Conservation (phyloP, 2,329 filamentous ascomycete species). For the Neonectria coccinea region DNA sequence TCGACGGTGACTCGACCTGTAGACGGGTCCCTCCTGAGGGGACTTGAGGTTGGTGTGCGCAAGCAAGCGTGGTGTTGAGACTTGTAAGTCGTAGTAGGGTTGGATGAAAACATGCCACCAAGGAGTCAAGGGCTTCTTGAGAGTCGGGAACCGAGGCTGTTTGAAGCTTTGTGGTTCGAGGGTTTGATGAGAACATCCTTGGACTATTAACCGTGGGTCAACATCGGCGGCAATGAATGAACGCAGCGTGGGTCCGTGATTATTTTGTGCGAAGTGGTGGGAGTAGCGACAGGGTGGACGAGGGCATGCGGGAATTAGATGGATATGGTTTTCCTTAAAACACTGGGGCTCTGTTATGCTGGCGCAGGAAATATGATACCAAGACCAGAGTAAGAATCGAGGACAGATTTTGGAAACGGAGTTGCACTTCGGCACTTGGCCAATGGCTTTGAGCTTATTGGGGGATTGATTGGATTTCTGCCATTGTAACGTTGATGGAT, state of each 20-base stretch:
- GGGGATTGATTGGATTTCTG: background rate
- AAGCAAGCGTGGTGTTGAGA: constrained; percentile 6
- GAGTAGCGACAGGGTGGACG: background rate
- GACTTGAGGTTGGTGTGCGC: constrained; percentile 10
- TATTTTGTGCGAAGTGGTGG: background rate
- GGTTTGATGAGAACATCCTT: constrained; percentile 1
- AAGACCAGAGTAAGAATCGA: background rate
- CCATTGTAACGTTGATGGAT: background rate
- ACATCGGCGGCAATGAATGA: background rate
- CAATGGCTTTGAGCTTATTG: background rate
- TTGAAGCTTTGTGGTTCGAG: constrained; percentile 14
- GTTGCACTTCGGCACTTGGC: constrained; percentile 12
- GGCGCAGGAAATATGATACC: background rate
- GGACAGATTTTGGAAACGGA: constrained; percentile 13
- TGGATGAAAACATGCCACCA: constrained; percentile 8
- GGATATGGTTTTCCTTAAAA: constrained; percentile 22
- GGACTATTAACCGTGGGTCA: background rate
- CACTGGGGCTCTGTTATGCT: constrained; percentile 4
- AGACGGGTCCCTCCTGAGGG: constrained; percentile 10
- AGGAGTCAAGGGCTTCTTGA: background rate
- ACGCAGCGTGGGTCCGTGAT: background rate
- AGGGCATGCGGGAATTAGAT: constrained; percentile 26
- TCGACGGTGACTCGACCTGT: constrained; percentile 9
- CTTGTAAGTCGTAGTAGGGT: constrained; percentile 14
- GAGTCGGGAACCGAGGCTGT: constrained; percentile 2